A percentile compares a stretch with the other conserved stretches of the same genome.
Evolutionary conservation across 2,329 filamentous ascomycete genomes (phyloP).

Genomic region (Chrysoporthe puriensis): DNA sequence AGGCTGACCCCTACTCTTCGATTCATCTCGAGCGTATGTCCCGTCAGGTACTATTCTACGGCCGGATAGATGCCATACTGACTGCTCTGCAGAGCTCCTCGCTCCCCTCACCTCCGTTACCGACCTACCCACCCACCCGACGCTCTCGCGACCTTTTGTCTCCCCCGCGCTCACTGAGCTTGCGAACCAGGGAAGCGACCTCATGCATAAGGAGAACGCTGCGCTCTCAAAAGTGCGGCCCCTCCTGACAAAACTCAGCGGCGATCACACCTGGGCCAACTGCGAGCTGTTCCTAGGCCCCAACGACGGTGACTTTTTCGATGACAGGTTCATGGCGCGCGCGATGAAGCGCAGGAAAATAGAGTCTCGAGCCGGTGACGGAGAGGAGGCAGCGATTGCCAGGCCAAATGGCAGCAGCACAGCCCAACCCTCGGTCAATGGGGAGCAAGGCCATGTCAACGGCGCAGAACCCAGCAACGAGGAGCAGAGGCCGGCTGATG

Average conservation of each 20-base stretch:
- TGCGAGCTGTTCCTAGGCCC: slow-evolving; percentile 61
- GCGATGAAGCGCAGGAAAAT: slow-evolving; percentile 34
- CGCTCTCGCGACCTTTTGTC: slow-evolving; percentile 73
- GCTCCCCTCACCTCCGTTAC: slow-evolving; percentile 75
- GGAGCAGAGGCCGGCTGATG: slow-evolving; percentile 22
- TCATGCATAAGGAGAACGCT: slow-evolving; percentile 75
- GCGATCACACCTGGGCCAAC: slow-evolving; percentile 72
- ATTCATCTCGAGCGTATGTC: slow-evolving; percentile 71
- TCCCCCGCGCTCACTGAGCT: slow-evolving; percentile 75
- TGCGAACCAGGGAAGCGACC: slow-evolving; percentile 67
- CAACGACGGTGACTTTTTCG: slow-evolving; percentile 60
- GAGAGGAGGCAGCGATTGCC: slow-evolving; percentile 22
- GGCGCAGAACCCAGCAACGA: background rate
- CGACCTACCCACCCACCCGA: slow-evolving; percentile 74
- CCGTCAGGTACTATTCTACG: background rate
- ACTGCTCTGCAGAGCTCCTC: slow-evolving; percentile 62
- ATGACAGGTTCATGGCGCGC: slow-evolving; percentile 49
- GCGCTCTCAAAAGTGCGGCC: slow-evolving; percentile 76
- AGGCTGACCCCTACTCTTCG: slow-evolving; percentile 75
- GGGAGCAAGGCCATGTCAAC: slow-evolving; percentile 1
- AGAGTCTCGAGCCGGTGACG: slow-evolving; percentile 8
- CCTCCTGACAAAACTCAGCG: slow-evolving; percentile 72
- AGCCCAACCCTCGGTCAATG: slow-evolving; percentile 29
- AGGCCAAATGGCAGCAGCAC: slow-evolving; percentile 22
- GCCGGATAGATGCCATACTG: slow-evolving; percentile 32